A percentile compares a stretch with the other conserved stretches of the same genome.
These are phyloP conservation scores for Wickerhamiella dianesei DNA, from an alignment of 805 yeast genomes.

Conservation along the genomic window DNA sequence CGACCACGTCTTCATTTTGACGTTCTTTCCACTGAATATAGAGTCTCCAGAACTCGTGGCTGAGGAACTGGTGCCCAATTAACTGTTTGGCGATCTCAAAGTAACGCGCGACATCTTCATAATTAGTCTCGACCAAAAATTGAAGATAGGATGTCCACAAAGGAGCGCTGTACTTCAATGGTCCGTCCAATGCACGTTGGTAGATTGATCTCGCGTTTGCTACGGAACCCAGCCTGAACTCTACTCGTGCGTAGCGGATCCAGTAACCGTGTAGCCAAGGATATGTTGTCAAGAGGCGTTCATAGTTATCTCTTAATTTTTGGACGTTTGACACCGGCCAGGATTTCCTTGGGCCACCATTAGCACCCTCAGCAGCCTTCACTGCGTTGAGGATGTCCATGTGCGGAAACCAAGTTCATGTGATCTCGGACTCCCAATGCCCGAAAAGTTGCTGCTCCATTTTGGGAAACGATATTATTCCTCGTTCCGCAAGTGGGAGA, in stretches of 20 bases:
- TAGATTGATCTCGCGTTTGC: constrained; percentile 25
- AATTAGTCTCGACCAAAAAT: constrained; percentile 15
- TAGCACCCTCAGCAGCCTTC: not conserved
- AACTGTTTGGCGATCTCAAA: constrained; percentile 37
- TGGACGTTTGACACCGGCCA: not conserved
- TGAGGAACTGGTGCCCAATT: constrained; percentile 59
- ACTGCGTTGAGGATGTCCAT: not conserved
- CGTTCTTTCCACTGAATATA: constrained; percentile 46
- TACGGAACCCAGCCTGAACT: constrained; percentile 24
- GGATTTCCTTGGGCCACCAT: not conserved
- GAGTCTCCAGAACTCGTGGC: constrained; percentile 76
- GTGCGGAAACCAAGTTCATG: too few relatives aligned
- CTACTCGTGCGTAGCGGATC: constrained; percentile 29
- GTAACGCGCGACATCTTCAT: constrained; percentile 13
- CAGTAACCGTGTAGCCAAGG: constrained; percentile 32
- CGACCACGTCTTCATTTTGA: too few relatives aligned
- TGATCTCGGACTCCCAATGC: too few relatives aligned
- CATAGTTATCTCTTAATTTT: not conserved
- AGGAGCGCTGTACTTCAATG: constrained; percentile 23
- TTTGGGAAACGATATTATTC: too few relatives aligned
- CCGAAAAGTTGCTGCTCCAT: too few relatives aligned
- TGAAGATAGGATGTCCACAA: constrained; percentile 29
- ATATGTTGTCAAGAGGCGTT: constrained; percentile 20
- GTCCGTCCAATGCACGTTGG: constrained; percentile 23
- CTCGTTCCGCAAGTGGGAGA: too few relatives aligned